Percentiles rank a stretch among this genome's conserved stretches.
phyloP scores from a whole-genome alignment of 2,329 filamentous ascomycete genomes.

The Penicillium fuscoglaucum region DNA sequence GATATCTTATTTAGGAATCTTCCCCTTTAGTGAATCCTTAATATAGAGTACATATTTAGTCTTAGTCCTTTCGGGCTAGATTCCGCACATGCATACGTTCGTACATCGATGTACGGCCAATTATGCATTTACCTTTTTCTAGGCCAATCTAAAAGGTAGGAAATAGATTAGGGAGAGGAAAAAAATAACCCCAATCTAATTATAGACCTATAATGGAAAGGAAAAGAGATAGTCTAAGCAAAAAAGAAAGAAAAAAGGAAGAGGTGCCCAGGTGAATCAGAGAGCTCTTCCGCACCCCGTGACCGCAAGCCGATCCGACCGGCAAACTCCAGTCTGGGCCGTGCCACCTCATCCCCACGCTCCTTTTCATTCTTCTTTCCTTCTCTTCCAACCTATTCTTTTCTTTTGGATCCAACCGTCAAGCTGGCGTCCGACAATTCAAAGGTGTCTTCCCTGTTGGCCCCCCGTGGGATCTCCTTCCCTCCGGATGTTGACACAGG shows the following conservation, averaged over 20 bases:
- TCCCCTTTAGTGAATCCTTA: background rate
- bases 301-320: constrained; percentile 24
- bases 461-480: constrained; percentile 89
- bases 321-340: constrained; percentile 25
- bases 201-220: background rate
- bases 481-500: constrained; percentile 76
- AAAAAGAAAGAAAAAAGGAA: constrained; percentile 8
- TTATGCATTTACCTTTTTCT: background rate
- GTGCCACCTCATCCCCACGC: constrained; percentile 32
- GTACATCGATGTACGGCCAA: background rate
- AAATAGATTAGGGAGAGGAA: background rate
- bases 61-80: constrained; percentile 4
- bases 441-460: constrained; percentile 93
- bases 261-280: constrained; percentile 2
- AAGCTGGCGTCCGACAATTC: constrained; percentile 58
- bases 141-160: background rate
- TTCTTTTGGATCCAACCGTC: constrained; percentile 14
- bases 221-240: background rate
- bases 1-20: background rate
- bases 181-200: background rate
- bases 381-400: constrained; percentile 23
- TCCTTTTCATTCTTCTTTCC: constrained; percentile 27
- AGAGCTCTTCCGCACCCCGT: constrained; percentile 19
- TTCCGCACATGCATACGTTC: constrained; percentile 9
- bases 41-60: background rate